phyloP scores from a whole-genome alignment of 2,329 filamentous ascomycete genomes.

The Penicillium capsulatum region DNA sequence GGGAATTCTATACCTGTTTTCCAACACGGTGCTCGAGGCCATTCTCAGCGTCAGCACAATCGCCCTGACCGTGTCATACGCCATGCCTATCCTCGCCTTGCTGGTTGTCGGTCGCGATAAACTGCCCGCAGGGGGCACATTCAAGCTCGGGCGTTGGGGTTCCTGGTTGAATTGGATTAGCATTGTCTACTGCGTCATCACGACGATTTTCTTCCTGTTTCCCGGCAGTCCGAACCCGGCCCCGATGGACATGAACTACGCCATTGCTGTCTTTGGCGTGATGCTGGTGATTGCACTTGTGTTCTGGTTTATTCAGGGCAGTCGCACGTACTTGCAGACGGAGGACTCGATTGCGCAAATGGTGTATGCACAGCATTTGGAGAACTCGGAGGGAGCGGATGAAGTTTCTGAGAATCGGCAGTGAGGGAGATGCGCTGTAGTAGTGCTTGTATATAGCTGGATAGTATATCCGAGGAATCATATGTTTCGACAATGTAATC shows the following conservation, averaged over 20 bases:
- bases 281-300: constrained; percentile 50
- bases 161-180: constrained; percentile 48
- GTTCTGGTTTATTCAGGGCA: constrained; percentile 52
- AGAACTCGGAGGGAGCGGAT: constrained; percentile 9
- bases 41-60: constrained; percentile 56
- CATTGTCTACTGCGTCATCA: constrained; percentile 50
- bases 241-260: constrained; percentile 54
- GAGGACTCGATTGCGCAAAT: constrained; percentile 29
- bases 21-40: constrained; percentile 51
- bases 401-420: background rate
- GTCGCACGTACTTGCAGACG: constrained; percentile 35
- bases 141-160: constrained; percentile 47
- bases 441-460: no score
- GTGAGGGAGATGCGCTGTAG: no score
- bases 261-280: constrained; percentile 54
- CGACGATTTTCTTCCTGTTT: constrained; percentile 56
- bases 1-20: constrained; percentile 55
- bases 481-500: no score
- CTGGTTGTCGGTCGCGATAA: constrained; percentile 51
- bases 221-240: constrained; percentile 46
- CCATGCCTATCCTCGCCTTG: constrained; percentile 49
- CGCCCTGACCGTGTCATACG: constrained; percentile 52
- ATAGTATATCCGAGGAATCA: no score
- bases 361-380: constrained; percentile 27
- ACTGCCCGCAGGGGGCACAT: constrained; percentile 45